A percentile compares a stretch with the other conserved stretches of the same genome.
These are phyloP conservation scores for Heliamphora exappendiculata DNA, from an alignment of 148 eudicot genomes.

Conservation along the genomic window DNA sequence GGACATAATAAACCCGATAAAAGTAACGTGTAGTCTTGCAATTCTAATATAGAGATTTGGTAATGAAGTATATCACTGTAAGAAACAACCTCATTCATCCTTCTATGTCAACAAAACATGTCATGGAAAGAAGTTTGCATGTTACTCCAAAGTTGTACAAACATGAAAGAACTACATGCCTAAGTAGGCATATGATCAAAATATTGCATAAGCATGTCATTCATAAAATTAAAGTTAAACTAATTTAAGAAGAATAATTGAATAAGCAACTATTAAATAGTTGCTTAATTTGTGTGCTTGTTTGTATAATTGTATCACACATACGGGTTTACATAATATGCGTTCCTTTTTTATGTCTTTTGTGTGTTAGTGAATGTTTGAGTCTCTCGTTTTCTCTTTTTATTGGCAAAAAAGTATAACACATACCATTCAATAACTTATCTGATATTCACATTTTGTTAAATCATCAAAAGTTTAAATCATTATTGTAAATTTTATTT, in stretches of 20 bases:
- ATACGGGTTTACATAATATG: background rate
- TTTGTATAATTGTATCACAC: background rate
- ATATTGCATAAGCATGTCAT: background rate
- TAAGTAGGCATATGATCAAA: background rate
- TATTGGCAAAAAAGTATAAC: too few species aligned
- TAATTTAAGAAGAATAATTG: background rate
- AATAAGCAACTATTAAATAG: background rate
- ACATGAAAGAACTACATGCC: background rate
- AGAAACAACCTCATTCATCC: background rate
- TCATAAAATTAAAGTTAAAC: background rate
- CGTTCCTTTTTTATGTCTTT: background rate
- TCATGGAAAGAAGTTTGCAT: background rate
- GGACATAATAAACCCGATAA: background rate
- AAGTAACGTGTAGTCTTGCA: background rate
- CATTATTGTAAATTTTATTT: background rate
- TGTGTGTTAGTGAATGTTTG: too few species aligned
- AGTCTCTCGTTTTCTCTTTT: too few species aligned
- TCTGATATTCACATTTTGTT: background rate
- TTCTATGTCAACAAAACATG: background rate
- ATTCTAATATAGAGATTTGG: background rate
- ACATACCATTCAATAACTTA: background rate
- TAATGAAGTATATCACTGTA: background rate
- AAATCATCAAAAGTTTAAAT: background rate
- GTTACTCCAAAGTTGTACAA: background rate
- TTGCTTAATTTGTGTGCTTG: too few species aligned